These are phyloP conservation scores for Graphiopsis chlorocephala DNA, from an alignment of 2,329 filamentous ascomycete genomes.

Conservation along the genomic window DNA sequence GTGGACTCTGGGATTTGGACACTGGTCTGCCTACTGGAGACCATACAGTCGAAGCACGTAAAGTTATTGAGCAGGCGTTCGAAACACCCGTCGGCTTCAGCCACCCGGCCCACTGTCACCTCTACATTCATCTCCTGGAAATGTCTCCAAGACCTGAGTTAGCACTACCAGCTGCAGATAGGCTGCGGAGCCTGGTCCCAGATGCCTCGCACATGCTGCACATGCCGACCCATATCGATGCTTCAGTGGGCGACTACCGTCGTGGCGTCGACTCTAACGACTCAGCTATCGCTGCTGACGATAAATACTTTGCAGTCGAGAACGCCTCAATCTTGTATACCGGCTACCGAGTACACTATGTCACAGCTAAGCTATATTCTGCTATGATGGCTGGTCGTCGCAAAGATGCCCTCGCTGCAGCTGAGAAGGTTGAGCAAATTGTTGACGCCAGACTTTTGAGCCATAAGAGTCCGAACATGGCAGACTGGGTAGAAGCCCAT, in stretches of 20 bases:
- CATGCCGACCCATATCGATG: conserved; percentile 76
- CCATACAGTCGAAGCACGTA: conserved; percentile 58
- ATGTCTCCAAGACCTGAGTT: conserved; percentile 67
- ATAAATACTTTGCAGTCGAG: conserved; percentile 58
- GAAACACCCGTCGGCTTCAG: conserved; percentile 44
- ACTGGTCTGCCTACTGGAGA: conserved; percentile 58
- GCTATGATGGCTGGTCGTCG: conserved; percentile 74
- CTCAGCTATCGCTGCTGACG: conserved; percentile 64
- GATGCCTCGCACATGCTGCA: conserved; percentile 70
- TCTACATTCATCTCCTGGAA: conserved; percentile 76
- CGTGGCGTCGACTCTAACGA: conserved; percentile 65
- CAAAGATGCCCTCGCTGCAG: conserved; percentile 59
- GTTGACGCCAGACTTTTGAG: conserved; percentile 63
- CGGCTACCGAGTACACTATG: conserved; percentile 71
- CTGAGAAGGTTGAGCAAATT: conserved; percentile 56
- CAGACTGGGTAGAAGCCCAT: conserved; percentile 74
- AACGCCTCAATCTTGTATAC: conserved; percentile 71
- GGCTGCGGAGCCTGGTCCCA: conserved; percentile 62
- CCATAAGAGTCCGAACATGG: conserved; percentile 67
- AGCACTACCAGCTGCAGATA: conserved; percentile 61
- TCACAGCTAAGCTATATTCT: conserved; percentile 72
- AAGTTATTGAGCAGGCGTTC: conserved; percentile 59
- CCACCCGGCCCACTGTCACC: conserved; percentile 69
- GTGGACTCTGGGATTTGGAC: conserved; percentile 61
- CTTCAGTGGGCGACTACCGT: conserved; percentile 69